Evolutionary conservation across 768 basidiomycete genomes (phyloP), one percentile per base, ranked within the genome.

Genomic region (Cystobasidium ongulense): DNA sequence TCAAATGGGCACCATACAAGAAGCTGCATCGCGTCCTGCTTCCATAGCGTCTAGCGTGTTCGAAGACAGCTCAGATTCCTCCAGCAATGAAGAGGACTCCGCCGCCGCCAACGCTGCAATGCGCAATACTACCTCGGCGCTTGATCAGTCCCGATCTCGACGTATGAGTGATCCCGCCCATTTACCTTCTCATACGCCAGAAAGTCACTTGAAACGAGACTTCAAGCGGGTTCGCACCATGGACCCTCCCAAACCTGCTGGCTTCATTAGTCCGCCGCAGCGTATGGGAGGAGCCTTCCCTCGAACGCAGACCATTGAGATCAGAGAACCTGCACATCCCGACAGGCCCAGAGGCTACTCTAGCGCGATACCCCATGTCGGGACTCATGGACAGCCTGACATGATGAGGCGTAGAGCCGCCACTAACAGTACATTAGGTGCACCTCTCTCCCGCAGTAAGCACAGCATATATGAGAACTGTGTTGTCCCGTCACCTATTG

Each of bases 261-360:
- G 36, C 13, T 4, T 27, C 38, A 39, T 41, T 59, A 17, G 50
- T 71, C 68, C 29, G 17, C 7, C 17, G 13, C 25, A 43, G 65
- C 21, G 17, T 43, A 31, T 29, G 11, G 33, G 46, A n/a, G 54
- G 54, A 21, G 36, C 53, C 27, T 71, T 71, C 35, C 68, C 68
- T 57, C 25, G 68, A 3, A 71, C 68, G 13, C 68, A 71, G 53
- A 71, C 68, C 25, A 71, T 71, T n/a, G 68, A 71, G 43, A 71
- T 71, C 35, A 54, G 68, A 59, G 68, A 71, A 36, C 68, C 68
- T 2, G 36, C 8, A 3, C 35, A 29, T 54, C 54, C 52, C 11
- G 52, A 54, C 15, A 61, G 35, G 38, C 68, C 50, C 1, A 39
- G 63, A n/a, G 46, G 38, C 7, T 46, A 71, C 36, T 54, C 68